phyloP scores from a whole-genome alignment of 2,329 filamentous ascomycete genomes.

The Xylariaceae sp. region DNA sequence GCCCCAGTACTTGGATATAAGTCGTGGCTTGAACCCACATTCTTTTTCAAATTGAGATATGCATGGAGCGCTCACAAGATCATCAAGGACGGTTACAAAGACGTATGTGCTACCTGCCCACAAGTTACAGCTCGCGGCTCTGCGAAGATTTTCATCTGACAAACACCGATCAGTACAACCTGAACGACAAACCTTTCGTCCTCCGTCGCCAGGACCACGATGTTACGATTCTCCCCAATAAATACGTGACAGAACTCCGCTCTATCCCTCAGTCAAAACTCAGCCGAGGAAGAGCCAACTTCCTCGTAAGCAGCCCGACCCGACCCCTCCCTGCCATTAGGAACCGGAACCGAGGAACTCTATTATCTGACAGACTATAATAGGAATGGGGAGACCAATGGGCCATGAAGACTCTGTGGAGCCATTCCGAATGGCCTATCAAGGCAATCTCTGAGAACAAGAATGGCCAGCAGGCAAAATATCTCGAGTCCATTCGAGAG shows the following conservation, averaged over 20 bases:
- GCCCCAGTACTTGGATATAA: too few relatives aligned
- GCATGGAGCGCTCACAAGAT: slow-evolving; percentile 1
- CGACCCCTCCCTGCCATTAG: too few relatives aligned
- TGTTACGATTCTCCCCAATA: not conserved
- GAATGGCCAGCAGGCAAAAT: slow-evolving; percentile 3
- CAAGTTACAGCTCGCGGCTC: too few relatives aligned
- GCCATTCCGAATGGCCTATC: slow-evolving; percentile 1
- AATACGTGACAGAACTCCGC: not conserved
- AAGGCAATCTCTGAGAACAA: slow-evolving; percentile 7
- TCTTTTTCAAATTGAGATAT: slow-evolving; percentile 7
- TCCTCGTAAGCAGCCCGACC: too few relatives aligned
- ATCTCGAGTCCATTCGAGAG: slow-evolving; percentile 1
- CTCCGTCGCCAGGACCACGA: not conserved
- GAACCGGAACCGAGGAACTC: too few relatives aligned
- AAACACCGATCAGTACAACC: too few relatives aligned
- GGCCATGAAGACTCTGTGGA: slow-evolving; percentile 3
- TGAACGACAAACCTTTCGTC: not conserved
- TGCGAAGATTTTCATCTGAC: too few relatives aligned
- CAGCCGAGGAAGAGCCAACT: not conserved
- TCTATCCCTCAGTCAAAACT: not conserved
- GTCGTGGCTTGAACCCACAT: too few relatives aligned
- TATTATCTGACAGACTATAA: not conserved
- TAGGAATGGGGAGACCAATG: slow-evolving; percentile 9
- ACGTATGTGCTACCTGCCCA: not conserved
- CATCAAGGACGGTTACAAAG: slow-evolving; percentile 3